Conservation (phyloP, 2,329 filamentous ascomycete genomes). For the Thelonectria discophora region DNA sequence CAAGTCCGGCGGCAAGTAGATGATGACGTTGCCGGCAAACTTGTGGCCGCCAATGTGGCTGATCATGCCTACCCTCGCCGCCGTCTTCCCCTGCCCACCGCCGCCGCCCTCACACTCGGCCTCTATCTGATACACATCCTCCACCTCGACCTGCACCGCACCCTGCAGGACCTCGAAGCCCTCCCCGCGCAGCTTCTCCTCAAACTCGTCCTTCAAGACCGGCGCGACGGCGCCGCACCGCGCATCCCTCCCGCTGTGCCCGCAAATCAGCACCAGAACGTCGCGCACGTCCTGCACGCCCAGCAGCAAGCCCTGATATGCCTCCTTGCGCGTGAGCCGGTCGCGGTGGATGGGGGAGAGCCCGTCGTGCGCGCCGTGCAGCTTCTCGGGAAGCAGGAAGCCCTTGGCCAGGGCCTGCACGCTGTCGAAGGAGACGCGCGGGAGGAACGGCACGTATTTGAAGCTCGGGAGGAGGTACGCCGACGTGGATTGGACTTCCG, state of each 20-base stretch:
- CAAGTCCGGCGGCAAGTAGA: slow-evolving; percentile 74
- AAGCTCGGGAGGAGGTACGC: slow-evolving; percentile 85
- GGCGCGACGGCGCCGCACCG: slow-evolving; percentile 86
- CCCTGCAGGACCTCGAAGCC: slow-evolving; percentile 60
- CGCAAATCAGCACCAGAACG: slow-evolving; percentile 84
- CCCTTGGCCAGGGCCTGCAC: slow-evolving; percentile 69
- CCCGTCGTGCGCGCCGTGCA: slow-evolving; percentile 69
- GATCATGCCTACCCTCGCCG: slow-evolving; percentile 73
- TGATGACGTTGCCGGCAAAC: slow-evolving; percentile 84
- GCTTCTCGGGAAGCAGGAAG: slow-evolving; percentile 69
- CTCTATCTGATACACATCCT: slow-evolving; percentile 32
- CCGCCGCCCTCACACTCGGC: slow-evolving; percentile 24
- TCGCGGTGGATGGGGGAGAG: slow-evolving; percentile 68
- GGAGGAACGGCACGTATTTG: slow-evolving; percentile 78
- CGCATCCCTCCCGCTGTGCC: slow-evolving; percentile 82
- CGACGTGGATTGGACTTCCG: slow-evolving; percentile 63
- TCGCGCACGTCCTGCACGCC: slow-evolving; percentile 71
- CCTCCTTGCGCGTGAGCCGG: slow-evolving; percentile 59
- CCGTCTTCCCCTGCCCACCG: slow-evolving; percentile 30
- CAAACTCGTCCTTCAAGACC: slow-evolving; percentile 75
- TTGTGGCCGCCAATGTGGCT: slow-evolving; percentile 88
- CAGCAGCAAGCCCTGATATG: slow-evolving; percentile 59
- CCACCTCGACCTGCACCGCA: slow-evolving; percentile 49
- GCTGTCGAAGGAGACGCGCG: slow-evolving; percentile 66
- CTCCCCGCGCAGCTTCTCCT: slow-evolving; percentile 60